Evolutionary conservation across 83 land plant genomes (phyloP).

Genomic region (Larix sibirica): DNA sequence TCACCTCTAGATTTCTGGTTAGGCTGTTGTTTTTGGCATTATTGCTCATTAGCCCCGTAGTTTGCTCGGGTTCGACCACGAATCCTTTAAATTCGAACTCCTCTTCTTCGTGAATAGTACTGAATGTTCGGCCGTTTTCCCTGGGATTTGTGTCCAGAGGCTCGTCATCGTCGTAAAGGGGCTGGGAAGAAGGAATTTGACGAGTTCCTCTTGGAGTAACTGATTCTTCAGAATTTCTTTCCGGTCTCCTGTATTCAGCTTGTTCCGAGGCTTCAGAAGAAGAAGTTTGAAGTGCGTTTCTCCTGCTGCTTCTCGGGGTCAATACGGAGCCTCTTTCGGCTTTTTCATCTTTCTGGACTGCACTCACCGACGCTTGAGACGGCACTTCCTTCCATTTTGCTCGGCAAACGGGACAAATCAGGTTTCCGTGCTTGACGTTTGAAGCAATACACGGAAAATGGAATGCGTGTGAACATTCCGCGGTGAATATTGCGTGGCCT

Average conservation of each 20-base stretch:
- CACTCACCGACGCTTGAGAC: neutral
- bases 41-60: constrained; percentile 10
- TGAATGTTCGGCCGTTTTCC: constrained; percentile 28
- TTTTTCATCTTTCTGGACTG: constrained; percentile 10
- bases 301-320: neutral
- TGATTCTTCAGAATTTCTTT: constrained; percentile 3
- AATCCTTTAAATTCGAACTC: constrained; percentile 51
- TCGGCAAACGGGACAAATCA: constrained; percentile 77
- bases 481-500: constrained; percentile 82
- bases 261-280: neutral
- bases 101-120: constrained; percentile 51
- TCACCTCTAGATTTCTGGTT: constrained; percentile 25
- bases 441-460: constrained; percentile 86
- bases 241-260: neutral
- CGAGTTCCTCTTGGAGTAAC: constrained; percentile 14
- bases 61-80: constrained; percentile 29
- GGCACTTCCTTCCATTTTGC: constrained; percentile 78
- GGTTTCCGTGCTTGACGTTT: constrained; percentile 50
- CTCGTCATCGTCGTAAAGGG: constrained; percentile 72
- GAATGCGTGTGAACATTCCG: constrained; percentile 89
- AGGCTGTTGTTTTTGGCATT: neutral
- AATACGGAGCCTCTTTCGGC: neutral
- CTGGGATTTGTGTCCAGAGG: constrained; percentile 40
- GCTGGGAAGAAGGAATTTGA: constrained; percentile 4
- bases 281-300: neutral